Evolutionary conservation across 1,284 basidiomycete species (phyloP).

Genomic region (Trichosporon sp.): DNA sequence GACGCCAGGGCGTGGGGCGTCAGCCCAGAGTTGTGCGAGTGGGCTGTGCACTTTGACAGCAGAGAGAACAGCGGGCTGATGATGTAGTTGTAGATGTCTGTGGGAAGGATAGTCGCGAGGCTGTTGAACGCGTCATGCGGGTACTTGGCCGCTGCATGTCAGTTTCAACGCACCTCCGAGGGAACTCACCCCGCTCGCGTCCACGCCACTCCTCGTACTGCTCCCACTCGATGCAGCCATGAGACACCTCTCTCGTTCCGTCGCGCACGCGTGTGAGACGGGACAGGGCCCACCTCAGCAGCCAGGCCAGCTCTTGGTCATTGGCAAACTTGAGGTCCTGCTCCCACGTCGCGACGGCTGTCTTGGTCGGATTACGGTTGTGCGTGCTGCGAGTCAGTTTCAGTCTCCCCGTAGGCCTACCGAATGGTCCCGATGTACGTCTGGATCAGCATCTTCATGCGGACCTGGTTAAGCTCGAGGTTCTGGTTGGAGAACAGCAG

Average conservation of each 20-base stretch:
- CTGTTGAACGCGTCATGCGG: constrained; percentile 63
- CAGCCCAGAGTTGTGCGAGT: constrained; percentile 72
- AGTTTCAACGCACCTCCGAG: background rate
- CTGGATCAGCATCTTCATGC: constrained; percentile 67
- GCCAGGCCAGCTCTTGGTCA: constrained; percentile 79
- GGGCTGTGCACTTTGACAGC: constrained; percentile 70
- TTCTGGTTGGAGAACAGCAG: constrained; percentile 82
- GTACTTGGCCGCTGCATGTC: constrained; percentile 58
- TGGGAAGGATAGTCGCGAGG: constrained; percentile 53
- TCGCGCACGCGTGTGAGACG: constrained; percentile 59
- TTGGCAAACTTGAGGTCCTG: constrained; percentile 76
- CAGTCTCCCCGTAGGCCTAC: constrained; percentile 23
- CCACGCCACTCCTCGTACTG: constrained; percentile 70
- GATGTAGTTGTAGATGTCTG: constrained; percentile 56
- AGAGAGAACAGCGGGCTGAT: constrained; percentile 67
- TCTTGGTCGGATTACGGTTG: constrained; percentile 46
- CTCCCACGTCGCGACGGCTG: constrained; percentile 54
- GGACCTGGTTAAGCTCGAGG: constrained; percentile 68
- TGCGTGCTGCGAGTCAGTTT: constrained; percentile 51
- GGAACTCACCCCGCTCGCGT: constrained; percentile 64
- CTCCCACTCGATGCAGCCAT: constrained; percentile 70
- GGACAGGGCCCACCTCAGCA: constrained; percentile 75
- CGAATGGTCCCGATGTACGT: constrained; percentile 58
- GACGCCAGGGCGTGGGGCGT: constrained; percentile 77
- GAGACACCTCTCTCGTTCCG: constrained; percentile 56